These are phyloP conservation scores for Pseudomonodictys pantanalensis DNA, from an alignment of 495 filamentous ascomycete species.

Conservation along the genomic window DNA sequence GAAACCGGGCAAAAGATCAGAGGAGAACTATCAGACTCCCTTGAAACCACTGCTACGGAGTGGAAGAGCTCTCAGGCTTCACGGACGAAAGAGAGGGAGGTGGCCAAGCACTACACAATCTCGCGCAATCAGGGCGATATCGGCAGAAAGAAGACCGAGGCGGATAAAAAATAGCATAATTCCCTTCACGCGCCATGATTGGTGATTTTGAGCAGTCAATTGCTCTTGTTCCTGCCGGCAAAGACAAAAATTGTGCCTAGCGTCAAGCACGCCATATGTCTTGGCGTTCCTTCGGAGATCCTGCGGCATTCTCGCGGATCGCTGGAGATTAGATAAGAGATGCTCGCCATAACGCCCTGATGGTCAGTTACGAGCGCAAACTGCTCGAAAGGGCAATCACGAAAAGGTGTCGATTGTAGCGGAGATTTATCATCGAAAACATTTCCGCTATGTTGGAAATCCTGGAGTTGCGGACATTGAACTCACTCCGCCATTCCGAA, in stretches of 20 bases:
- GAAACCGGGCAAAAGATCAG: not conserved
- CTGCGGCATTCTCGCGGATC: not conserved
- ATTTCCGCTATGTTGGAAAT: no score
- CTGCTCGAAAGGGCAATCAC: no score
- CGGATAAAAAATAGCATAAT: not conserved
- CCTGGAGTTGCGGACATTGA: no score
- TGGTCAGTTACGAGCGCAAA: no score
- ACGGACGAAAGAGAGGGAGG: not conserved
- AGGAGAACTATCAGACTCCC: not conserved
- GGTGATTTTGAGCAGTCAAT: not conserved
- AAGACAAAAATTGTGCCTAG: constrained; percentile 2
- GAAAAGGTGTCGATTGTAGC: no score
- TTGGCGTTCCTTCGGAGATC: not conserved
- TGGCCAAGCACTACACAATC: not conserved
- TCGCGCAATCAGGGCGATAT: not conserved
- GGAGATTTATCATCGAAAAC: no score
- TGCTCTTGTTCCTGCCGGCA: not conserved
- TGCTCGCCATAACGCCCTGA: no score
- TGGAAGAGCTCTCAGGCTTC: not conserved
- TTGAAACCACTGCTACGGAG: no score
- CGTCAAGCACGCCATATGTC: not conserved
- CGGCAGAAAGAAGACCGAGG: not conserved
- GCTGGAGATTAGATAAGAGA: no score
- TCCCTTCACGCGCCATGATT: not conserved
- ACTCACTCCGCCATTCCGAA: no score